phyloP scores from a whole-genome alignment of 805 yeast species.

The Barnettozyma salicaria region DNA sequence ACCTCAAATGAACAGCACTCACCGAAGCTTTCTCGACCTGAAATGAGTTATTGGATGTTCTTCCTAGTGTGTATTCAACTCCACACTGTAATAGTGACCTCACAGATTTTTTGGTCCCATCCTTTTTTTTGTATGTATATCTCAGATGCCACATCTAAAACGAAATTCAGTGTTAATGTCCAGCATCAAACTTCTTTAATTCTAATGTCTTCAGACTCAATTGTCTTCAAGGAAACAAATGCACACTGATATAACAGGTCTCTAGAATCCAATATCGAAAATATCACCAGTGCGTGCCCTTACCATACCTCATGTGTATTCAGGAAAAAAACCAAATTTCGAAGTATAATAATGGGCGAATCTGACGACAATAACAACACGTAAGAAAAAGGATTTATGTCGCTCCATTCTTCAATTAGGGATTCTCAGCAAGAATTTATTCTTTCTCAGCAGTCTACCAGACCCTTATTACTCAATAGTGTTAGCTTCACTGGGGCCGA shows the following conservation, averaged over 20 bases:
- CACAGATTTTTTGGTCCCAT: neutral
- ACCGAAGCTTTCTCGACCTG: slow-evolving; percentile 7
- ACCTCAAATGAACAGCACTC: slow-evolving; percentile 12
- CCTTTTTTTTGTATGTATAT: slow-evolving; percentile 5
- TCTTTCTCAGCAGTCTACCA: slow-evolving; percentile 10
- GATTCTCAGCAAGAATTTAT: neutral
- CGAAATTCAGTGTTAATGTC: neutral
- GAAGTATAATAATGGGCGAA: neutral
- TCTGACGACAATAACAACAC: too few species aligned
- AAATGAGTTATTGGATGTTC: slow-evolving; percentile 5
- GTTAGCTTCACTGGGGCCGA: slow-evolving; percentile 23
- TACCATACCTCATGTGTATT: too few species aligned
- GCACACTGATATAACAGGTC: too few species aligned
- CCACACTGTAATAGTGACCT: slow-evolving; percentile 6
- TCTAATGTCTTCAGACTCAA: too few species aligned
- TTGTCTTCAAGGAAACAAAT: too few species aligned
- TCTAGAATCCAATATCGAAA: too few species aligned
- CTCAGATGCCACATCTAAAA: slow-evolving; percentile 12
- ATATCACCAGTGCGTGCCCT: too few species aligned
- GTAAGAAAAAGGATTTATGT: slow-evolving; percentile 1
- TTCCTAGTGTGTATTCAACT: slow-evolving; percentile 9
- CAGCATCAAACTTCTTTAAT: too few species aligned
- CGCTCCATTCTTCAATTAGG: neutral
- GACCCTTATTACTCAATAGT: slow-evolving; percentile 17
- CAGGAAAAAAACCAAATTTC: too few species aligned